These are phyloP conservation scores for Tulasnella sp. DNA, from an alignment of 768 basidiomycete genomes.

Conservation along the genomic window DNA sequence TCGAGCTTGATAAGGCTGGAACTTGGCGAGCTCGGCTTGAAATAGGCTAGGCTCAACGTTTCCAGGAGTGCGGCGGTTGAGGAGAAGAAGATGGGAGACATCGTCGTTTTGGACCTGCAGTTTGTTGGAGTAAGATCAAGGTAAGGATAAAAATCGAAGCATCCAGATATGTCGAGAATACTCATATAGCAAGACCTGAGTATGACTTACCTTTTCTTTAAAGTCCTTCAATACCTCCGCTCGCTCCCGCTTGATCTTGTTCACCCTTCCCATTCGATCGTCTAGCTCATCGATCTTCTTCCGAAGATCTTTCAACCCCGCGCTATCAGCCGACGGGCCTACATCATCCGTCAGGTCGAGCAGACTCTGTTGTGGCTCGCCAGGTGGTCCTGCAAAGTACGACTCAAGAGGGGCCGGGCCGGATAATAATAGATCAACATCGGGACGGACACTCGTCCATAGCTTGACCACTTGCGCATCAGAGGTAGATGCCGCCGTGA, in stretches of 20 bases:
- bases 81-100: constrained; percentile 84
- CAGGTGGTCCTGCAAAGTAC: constrained; percentile 37
- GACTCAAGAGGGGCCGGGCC: constrained; percentile 33
- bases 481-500: constrained; percentile 66
- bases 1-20: constrained; percentile 79
- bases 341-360: constrained; percentile 64
- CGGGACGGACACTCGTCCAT: constrained; percentile 58
- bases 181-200: too few relatives aligned
- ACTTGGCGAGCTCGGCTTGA: constrained; percentile 90
- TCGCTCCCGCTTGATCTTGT: constrained; percentile 76
- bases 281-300: constrained; percentile 63
- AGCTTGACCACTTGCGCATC: constrained; percentile 63
- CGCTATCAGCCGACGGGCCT: constrained; percentile 47
- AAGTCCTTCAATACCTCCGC: constrained; percentile 82
- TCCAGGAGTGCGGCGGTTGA: constrained; percentile 69
- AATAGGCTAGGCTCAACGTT: constrained; percentile 81
- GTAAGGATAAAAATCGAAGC: too few relatives aligned
- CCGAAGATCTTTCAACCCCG: constrained; percentile 56
- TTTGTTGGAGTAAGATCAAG: too few relatives aligned
- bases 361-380: constrained; percentile 37
- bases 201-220: constrained; percentile 85
- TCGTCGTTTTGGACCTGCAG: constrained; percentile 95
- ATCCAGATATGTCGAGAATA: background rate
- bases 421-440: constrained; percentile 52
- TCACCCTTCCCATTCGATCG: constrained; percentile 62